A percentile compares a stretch with the other conserved stretches of the same genome.
phyloP scores from a whole-genome alignment of 805 yeast genomes.

The Yamadazyma ubonensis region DNA sequence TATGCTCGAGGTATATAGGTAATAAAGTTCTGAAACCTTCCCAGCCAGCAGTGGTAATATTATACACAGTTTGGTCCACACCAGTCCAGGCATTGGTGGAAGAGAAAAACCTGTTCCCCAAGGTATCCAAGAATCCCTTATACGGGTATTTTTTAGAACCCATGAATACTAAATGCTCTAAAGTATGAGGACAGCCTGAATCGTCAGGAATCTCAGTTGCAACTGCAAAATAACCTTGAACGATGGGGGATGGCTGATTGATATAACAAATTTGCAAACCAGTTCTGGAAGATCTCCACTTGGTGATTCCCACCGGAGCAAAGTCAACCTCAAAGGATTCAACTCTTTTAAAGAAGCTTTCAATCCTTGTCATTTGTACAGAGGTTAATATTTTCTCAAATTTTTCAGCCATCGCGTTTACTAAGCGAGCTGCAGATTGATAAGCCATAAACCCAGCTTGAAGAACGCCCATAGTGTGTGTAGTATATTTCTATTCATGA shows the following conservation, averaged over 20 bases:
- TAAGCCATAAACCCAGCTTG: too few species aligned
- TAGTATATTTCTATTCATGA: too few species aligned
- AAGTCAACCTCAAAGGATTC: slow-evolving; percentile 62
- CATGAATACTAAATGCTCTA: slow-evolving; percentile 93
- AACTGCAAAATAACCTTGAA: slow-evolving; percentile 92
- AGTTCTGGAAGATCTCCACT: slow-evolving; percentile 77
- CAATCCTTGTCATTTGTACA: slow-evolving; percentile 23
- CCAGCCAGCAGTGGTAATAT: slow-evolving; percentile 93
- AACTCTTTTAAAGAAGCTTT: slow-evolving; percentile 13
- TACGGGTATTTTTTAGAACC: slow-evolving; percentile 88
- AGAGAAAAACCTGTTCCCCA: slow-evolving; percentile 82
- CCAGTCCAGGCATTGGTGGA: slow-evolving; percentile 97
- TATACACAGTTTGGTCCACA: slow-evolving; percentile 92
- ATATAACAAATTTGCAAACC: slow-evolving; percentile 80
- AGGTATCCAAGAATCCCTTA: slow-evolving; percentile 84
- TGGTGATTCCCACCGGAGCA: slow-evolving; percentile 67
- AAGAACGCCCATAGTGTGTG: too few species aligned
- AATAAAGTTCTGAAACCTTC: slow-evolving; percentile 81
- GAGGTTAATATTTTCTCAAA: not conserved
- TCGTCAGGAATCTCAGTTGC: slow-evolving; percentile 89
- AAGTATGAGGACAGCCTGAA: slow-evolving; percentile 91
- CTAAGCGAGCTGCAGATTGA: slow-evolving; percentile 1
- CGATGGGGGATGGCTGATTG: slow-evolving; percentile 79
- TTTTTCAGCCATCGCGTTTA: slow-evolving; percentile 9
- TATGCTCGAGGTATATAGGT: slow-evolving; percentile 88